A percentile compares a stretch with the other conserved stretches of the same genome.
Evolutionary conservation across 2,329 filamentous ascomycete species (phyloP).

Genomic region (Pyrenophora teres): DNA sequence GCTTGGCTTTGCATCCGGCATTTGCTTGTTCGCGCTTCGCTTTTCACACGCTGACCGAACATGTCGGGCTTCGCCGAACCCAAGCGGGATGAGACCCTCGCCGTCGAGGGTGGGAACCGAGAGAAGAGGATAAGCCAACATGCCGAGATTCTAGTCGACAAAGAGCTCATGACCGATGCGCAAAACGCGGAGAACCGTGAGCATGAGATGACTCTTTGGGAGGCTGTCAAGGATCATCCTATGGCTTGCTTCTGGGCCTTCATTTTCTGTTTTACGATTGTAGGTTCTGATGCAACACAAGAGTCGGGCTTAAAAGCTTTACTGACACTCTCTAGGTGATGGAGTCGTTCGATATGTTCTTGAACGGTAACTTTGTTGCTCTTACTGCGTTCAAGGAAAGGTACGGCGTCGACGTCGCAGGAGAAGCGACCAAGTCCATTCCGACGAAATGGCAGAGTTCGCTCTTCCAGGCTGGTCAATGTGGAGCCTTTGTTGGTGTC

Average conservation of each 20-base stretch:
- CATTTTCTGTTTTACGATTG: conserved; percentile 60
- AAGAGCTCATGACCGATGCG: conserved; percentile 44
- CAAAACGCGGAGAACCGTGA: conserved; percentile 62
- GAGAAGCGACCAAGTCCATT: conserved; percentile 47
- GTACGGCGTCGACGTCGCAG: conserved; percentile 53
- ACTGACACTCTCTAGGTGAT: conserved; percentile 56
- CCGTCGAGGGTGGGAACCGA: background rate
- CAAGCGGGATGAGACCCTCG: conserved; percentile 6
- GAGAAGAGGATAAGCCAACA: conserved; percentile 10
- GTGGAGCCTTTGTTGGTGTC: conserved; percentile 65
- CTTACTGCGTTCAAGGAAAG: conserved; percentile 52
- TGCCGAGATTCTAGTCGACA: conserved; percentile 26
- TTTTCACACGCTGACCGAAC: conserved; percentile 8
- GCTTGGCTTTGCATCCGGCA: conserved; percentile 6
- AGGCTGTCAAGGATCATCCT: conserved; percentile 58
- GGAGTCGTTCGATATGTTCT: conserved; percentile 67
- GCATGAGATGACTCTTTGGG: conserved; percentile 54
- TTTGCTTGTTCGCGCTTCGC: conserved; percentile 15
- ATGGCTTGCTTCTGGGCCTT: conserved; percentile 61
- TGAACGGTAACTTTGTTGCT: conserved; percentile 64
- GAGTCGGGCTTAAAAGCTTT: too few relatives aligned
- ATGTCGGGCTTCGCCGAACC: conserved; percentile 12
- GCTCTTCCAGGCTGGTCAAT: conserved; percentile 59
- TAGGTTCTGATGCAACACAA: conserved; percentile 26
- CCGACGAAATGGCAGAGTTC: conserved; percentile 62